Base-by-base conservation (phyloP, 129 eudicot genomes). In the Smallanthus sonchifolius region DNA sequence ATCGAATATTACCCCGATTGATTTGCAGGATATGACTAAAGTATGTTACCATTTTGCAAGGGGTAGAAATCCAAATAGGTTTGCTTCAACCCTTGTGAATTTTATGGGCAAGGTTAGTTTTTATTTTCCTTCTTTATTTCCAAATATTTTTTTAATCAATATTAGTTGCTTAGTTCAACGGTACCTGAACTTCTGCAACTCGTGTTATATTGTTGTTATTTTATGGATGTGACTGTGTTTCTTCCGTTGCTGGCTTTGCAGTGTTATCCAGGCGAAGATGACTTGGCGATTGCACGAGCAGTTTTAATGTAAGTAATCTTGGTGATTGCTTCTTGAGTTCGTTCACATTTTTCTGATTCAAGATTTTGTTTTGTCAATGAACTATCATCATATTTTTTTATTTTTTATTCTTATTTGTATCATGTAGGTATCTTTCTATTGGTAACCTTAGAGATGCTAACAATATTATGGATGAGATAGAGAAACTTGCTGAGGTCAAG, bases 221-320 rank as follows among this genome's bases (percentile, higher is more conserved):
- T 55, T 19, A 79, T 79, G 2, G 30, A 35, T 37, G 48, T 51
- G 65, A 48, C 57, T 34, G 1, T 73, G 65, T 32, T 35, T 37
- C 10, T 64, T 44, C 35, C 5, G 51, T 19, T 75, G 65, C 67
- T 35, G 77, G 68, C 40, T 70, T 19, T 84, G 83, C 92, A 94
- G 98, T 94, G 98, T 78, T 94, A 94, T 75, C 98, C 98, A 38
- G 98, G 97, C 49, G 98, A 94, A 83, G 98, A 90, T 82, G 98
- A 94, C 81, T 72, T 94, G 83, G 97, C 98, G 24, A 87, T 94
- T 90, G 98, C 97, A 54, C 87, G 98, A 63, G 98, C 93, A 9
- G 82, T 90, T 69, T 79, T 94, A 70, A 78, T 88, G 98, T 93
- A 76, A 86, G 98, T 83, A 37, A 59, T 36, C 36, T 20, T 56